Evolutionary conservation across 352 stramenopile species (phyloP), one percentile per base, ranked within the genome.

Genomic region (Pelagophyceae sp.): DNA sequence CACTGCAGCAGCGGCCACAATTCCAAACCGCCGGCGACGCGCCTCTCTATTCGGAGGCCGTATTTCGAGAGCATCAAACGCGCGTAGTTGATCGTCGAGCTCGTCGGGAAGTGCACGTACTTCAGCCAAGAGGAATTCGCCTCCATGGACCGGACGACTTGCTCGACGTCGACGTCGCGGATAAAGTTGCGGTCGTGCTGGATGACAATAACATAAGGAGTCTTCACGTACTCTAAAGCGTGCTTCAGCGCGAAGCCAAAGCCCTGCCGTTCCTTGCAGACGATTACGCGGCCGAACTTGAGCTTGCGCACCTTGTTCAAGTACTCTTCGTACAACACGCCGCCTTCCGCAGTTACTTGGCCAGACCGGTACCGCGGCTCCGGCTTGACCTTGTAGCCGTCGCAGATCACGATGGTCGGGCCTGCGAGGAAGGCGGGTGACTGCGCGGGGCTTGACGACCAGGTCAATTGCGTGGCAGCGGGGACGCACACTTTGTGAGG

Each of bases 141-240:
- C 40, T 78, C 61, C 11, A 76, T 11, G 27, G 54, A 25, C 6
- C 40, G 33, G 17, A 76, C 61, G 38, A 75, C 76, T 1, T 11
- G 1, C 63, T 5, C 29, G 38, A 75, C 33, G 50, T 60, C 35
- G 35, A 63, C 51, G 60, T 51, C 31, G 19, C 72, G 20, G 3
- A 77, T 33, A 11, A 76, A 64, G 29, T 74, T 74, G 1, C 77
- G 79, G 74, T 82, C 79, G 60, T 82, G 79, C 76, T 82, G 79
- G 27, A 82, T 77, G 25, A 82, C 79, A 11, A 82, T 77, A 20
- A 82, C 79, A 38, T 79, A 82, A 2, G 79, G 79, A 0, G 79
- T 82, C 27, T 32, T 38, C 6, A 82, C 79, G n/a, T 25, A 27
- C 37, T 19, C 38, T 19, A 82, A 33, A 20, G 37, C 76, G 11